Percentiles rank a stretch among this genome's conserved stretches.
Conservation (phyloP, 1,284 basidiomycete species). For the Leucoagaricus sp. region DNA sequence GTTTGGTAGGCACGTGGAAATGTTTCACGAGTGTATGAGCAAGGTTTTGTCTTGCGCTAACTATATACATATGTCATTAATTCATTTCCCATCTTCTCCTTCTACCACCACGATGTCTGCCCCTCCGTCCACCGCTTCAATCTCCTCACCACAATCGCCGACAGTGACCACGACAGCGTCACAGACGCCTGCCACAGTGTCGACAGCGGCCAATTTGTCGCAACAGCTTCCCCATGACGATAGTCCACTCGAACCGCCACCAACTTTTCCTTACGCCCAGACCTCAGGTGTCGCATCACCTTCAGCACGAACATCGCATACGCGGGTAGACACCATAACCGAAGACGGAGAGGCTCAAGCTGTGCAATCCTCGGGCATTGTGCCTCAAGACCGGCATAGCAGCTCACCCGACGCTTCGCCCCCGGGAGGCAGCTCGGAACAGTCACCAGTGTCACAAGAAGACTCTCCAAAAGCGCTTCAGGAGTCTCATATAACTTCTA, state of each 20-base stretch:
- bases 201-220: neutral
- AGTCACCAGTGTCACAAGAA: constrained; percentile 3
- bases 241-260: neutral
- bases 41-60: neutral
- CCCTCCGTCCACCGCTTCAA: neutral
- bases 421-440: neutral
- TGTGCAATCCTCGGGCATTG: neutral
- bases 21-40: neutral
- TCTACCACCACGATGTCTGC: constrained; percentile 5
- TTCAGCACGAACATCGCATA: constrained; percentile 13
- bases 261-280: neutral
- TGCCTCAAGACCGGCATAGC: constrained; percentile 4
- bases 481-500: neutral
- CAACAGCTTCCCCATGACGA: constrained; percentile 6
- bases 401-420: constrained; percentile 2
- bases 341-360: neutral
- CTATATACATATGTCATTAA: constrained; percentile 5
- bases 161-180: neutral
- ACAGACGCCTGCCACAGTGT: neutral
- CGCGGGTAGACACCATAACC: constrained; percentile 1
- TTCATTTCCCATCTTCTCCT: neutral
- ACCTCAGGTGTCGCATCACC: constrained; percentile 3
- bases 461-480: constrained; percentile 1
- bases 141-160: neutral
- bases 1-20: neutral